Percentiles rank a stretch among this genome's conserved stretches.
phyloP scores from a whole-genome alignment of 768 basidiomycete genomes.

The Amylocystis lapponica region DNA sequence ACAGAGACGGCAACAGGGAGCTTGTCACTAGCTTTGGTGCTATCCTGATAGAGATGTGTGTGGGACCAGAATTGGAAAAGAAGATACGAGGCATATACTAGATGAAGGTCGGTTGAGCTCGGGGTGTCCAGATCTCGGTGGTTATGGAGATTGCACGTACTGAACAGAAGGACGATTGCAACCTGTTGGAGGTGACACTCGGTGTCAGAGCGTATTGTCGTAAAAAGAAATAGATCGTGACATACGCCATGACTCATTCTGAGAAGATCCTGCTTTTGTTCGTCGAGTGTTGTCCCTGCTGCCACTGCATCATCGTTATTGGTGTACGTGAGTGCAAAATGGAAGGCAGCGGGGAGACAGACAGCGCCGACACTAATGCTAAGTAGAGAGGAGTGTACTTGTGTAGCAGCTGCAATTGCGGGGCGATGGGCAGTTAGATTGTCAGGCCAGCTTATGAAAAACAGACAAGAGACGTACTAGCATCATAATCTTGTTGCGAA shows the following conservation, averaged over 20 bases:
- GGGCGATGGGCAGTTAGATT: not conserved
- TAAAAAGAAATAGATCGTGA: constrained; percentile 3
- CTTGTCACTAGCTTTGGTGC: constrained; percentile 12
- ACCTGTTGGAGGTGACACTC: constrained; percentile 37
- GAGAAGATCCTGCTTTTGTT: constrained; percentile 47
- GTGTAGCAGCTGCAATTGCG: constrained; percentile 49
- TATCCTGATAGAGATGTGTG: constrained; percentile 56
- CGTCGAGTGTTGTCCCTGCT: constrained; percentile 13
- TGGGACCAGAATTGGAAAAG: constrained; percentile 81
- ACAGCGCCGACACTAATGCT: constrained; percentile 75
- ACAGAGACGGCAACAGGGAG: constrained; percentile 12
- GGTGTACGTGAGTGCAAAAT: constrained; percentile 46
- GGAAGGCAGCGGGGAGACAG: constrained; percentile 73
- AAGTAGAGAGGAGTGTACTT: constrained; percentile 68
- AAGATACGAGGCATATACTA: constrained; percentile 72
- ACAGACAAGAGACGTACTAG: constrained; percentile 38
- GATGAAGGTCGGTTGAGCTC: not conserved
- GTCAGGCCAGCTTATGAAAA: not conserved
- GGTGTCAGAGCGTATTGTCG: not conserved
- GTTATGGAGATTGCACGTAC: constrained; percentile 43
- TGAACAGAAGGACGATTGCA: constrained; percentile 70
- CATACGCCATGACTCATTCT: constrained; percentile 74
- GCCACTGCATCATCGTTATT: constrained; percentile 4
- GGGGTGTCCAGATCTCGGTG: not conserved
- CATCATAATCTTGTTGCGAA: constrained; percentile 73